phyloP scores from a whole-genome alignment of 129 eudicot species.

The Lactuca sativa region DNA sequence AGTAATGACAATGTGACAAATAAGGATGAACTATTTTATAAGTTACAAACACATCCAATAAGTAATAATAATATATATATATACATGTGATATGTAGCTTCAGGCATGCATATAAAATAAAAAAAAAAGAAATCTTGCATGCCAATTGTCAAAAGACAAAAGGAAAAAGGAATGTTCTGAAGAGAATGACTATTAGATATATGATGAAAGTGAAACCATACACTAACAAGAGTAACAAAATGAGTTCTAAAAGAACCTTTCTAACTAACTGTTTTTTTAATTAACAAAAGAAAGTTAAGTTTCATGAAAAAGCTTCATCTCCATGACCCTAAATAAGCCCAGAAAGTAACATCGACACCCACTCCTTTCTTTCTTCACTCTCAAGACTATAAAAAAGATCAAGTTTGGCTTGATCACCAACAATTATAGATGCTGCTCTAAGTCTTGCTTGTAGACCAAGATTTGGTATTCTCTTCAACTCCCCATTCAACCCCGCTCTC shows the following conservation, averaged over 20 bases:
- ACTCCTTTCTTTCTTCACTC: constrained; percentile 45
- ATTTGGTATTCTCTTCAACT: constrained; percentile 39
- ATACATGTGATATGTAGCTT: neutral
- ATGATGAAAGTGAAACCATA: constrained; percentile 9
- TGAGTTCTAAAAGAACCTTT: constrained; percentile 16
- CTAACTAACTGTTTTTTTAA: constrained; percentile 13
- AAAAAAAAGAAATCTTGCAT: too few species aligned
- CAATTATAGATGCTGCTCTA: constrained; percentile 40
- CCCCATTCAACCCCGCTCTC: constrained; percentile 33
- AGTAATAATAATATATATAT: neutral
- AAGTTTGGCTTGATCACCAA: constrained; percentile 45
- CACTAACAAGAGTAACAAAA: neutral
- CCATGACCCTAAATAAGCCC: constrained; percentile 32
- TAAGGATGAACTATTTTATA: too few species aligned
- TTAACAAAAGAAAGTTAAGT: neutral
- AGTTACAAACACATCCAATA: too few species aligned
- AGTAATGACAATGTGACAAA: too few species aligned
- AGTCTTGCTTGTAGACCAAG: constrained; percentile 41
- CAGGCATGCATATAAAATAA: neutral
- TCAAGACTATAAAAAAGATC: constrained; percentile 50
- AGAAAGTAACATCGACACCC: constrained; percentile 50
- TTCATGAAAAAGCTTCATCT: constrained; percentile 8
- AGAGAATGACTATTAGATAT: neutral
- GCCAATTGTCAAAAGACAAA: too few species aligned
- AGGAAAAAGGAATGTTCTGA: neutral